A percentile compares a stretch with the other conserved stretches of the same genome.
Evolutionary conservation across 768 basidiomycete species (phyloP).

Genomic region (Sporobolomyces pararoseus): DNA sequence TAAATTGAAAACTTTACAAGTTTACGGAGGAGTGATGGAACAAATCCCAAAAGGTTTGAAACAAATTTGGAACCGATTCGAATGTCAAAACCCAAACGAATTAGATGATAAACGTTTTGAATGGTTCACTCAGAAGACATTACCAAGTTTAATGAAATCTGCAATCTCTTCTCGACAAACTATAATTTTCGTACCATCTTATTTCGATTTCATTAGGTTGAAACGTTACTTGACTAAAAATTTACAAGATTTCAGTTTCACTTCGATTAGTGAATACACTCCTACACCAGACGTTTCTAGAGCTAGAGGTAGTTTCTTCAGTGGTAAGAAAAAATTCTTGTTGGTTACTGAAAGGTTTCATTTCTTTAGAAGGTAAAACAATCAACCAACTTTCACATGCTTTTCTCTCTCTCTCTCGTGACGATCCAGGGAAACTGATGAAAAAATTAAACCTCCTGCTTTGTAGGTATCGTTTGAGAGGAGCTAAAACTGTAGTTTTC

Average conservation of each 20-base stretch:
- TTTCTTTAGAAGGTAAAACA: conserved; percentile 75
- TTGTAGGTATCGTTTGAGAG: conserved; percentile 80
- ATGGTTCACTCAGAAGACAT: conserved; percentile 80
- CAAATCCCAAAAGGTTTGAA: conserved; percentile 77
- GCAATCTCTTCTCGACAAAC: conserved; percentile 89
- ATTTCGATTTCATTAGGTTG: conserved; percentile 91
- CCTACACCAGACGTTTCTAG: conserved; percentile 90
- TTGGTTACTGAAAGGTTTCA: conserved; percentile 97
- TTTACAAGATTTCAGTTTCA: conserved; percentile 68
- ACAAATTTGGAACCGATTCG: conserved; percentile 75
- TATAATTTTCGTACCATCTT: conserved; percentile 83
- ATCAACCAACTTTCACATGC: conserved; percentile 1
- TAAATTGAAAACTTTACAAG: conserved; percentile 65
- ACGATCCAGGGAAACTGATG: not conserved
- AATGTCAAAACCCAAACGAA: conserved; percentile 64
- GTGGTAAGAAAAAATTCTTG: conserved; percentile 76
- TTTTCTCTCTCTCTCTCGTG: not conserved
- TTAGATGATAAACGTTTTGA: conserved; percentile 84
- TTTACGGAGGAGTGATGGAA: conserved; percentile 62
- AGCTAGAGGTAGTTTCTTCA: conserved; percentile 88
- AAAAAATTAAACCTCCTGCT: too few species aligned
- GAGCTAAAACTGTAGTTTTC: conserved; percentile 87
- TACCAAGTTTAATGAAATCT: conserved; percentile 79
- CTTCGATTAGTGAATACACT: conserved; percentile 79
- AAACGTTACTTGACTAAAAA: conserved; percentile 59